These are phyloP conservation scores for Isatis tinctoria DNA, from an alignment of 345 rosid species.

Conservation along the genomic window DNA sequence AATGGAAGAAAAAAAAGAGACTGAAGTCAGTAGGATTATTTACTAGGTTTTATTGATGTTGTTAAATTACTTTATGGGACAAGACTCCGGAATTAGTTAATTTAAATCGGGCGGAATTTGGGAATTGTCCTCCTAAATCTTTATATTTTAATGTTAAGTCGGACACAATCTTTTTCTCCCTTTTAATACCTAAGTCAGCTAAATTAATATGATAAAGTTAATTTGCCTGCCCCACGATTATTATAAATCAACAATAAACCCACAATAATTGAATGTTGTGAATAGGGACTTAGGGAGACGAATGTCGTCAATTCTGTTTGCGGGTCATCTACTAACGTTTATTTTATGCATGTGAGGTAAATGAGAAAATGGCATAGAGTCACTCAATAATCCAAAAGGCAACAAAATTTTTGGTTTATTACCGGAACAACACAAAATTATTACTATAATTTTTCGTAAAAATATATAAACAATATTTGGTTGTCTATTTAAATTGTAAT, in stretches of 20 bases:
- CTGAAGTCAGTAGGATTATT: not conserved
- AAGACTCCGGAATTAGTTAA: conserved; percentile 13
- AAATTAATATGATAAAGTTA: conserved; percentile 18
- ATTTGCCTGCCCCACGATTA: conserved; percentile 28
- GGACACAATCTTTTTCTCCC: not conserved
- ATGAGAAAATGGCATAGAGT: too few relatives aligned
- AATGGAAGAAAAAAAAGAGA: not conserved
- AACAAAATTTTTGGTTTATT: too few relatives aligned
- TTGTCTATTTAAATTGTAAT: not conserved
- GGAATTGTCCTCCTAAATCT: conserved; percentile 7
- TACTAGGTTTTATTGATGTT: not conserved
- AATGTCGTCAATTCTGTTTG: conserved; percentile 1
- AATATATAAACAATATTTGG: not conserved
- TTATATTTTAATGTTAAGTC: conserved; percentile 17
- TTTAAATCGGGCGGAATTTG: conserved; percentile 13
- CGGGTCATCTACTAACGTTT: not conserved
- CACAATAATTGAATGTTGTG: conserved; percentile 8
- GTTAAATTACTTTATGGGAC: conserved; percentile 13
- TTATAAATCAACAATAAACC: not conserved
- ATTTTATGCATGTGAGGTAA: too few relatives aligned
- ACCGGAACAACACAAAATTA: too few relatives aligned
- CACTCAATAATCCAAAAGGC: too few relatives aligned
- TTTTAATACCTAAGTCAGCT: conserved; percentile 21
- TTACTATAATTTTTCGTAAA: too few relatives aligned
- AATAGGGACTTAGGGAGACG: not conserved